These are phyloP conservation scores for Yamadazyma endophytica DNA, from an alignment of 805 yeast genomes.

Conservation along the genomic window DNA sequence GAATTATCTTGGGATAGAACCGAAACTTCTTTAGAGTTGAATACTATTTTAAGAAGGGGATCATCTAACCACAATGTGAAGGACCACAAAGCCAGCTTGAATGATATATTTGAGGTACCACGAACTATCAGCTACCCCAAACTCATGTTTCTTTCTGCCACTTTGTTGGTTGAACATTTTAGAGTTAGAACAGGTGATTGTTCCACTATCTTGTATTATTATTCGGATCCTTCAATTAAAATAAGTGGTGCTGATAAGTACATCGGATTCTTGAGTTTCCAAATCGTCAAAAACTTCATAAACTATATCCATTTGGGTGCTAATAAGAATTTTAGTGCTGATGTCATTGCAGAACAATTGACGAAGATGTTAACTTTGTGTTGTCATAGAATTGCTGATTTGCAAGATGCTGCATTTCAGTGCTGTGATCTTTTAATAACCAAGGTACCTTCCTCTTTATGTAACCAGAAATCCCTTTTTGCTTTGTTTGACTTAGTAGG, in stretches of 20 bases:
- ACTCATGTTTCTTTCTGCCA: constrained; percentile 81
- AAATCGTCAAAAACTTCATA: constrained; percentile 55
- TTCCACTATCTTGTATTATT: constrained; percentile 70
- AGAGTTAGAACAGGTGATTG: constrained; percentile 81
- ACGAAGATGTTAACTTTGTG: constrained; percentile 63
- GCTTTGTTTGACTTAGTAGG: constrained; percentile 78
- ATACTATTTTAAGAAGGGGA: constrained; percentile 85
- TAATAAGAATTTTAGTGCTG: constrained; percentile 51
- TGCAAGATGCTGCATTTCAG: constrained; percentile 77
- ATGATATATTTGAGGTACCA: constrained; percentile 47
- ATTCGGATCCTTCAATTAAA: constrained; percentile 74
- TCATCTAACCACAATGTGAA: constrained; percentile 77
- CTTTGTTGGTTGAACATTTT: constrained; percentile 71
- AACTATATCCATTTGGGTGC: constrained; percentile 49
- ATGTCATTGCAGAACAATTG: constrained; percentile 59
- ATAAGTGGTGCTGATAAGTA: constrained; percentile 64
- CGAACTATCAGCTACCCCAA: constrained; percentile 64
- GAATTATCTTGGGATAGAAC: constrained; percentile 76
- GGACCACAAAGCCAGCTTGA: constrained; percentile 63
- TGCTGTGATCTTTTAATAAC: constrained; percentile 67
- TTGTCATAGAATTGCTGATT: constrained; percentile 69
- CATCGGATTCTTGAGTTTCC: constrained; percentile 60
- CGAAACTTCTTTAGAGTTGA: constrained; percentile 89
- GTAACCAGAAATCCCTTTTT: constrained; percentile 69
- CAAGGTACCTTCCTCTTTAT: constrained; percentile 71